A percentile compares a stretch with the other conserved stretches of the same genome.
These are phyloP conservation scores for Metschnikowia proteae DNA, from an alignment of 805 yeast genomes.

Conservation along the genomic window DNA sequence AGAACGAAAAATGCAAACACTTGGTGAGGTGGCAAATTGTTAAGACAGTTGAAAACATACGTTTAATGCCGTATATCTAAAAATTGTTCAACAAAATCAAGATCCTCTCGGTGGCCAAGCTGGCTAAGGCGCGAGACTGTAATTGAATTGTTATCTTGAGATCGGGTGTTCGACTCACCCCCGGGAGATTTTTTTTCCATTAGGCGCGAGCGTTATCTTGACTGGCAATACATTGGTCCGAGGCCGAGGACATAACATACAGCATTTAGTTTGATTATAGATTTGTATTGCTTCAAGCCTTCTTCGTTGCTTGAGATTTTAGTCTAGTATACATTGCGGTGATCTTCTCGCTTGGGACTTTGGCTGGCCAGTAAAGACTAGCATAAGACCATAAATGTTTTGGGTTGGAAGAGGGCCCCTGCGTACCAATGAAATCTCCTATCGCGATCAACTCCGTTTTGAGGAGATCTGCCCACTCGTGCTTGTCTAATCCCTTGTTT, in stretches of 20 bases:
- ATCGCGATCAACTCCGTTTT: constrained; percentile 65
- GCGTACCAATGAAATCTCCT: constrained; percentile 58
- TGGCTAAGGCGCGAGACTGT: constrained; percentile 46
- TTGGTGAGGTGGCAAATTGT: too few relatives aligned
- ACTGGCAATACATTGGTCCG: too few relatives aligned
- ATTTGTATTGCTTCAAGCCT: constrained; percentile 3
- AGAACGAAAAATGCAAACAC: too few relatives aligned
- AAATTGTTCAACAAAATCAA: neutral
- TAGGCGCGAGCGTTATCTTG: too few relatives aligned
- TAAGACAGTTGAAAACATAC: too few relatives aligned
- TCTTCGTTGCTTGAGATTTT: constrained; percentile 24
- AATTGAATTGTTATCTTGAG: constrained; percentile 37
- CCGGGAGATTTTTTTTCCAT: constrained; percentile 33
- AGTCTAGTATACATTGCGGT: constrained; percentile 71
- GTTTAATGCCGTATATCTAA: too few relatives aligned
- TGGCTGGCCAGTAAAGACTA: constrained; percentile 81
- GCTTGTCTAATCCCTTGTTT: constrained; percentile 65
- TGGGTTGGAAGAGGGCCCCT: constrained; percentile 32
- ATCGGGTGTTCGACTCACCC: constrained; percentile 46
- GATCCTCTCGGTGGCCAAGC: constrained; percentile 40
- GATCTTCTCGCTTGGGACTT: constrained; percentile 70
- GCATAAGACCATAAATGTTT: constrained; percentile 85
- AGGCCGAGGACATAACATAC: too few relatives aligned
- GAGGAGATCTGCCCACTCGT: constrained; percentile 71
- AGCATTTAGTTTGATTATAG: neutral